Evolutionary conservation across 257 asterid species (phyloP).

Genomic region (Paulownia fortunei): DNA sequence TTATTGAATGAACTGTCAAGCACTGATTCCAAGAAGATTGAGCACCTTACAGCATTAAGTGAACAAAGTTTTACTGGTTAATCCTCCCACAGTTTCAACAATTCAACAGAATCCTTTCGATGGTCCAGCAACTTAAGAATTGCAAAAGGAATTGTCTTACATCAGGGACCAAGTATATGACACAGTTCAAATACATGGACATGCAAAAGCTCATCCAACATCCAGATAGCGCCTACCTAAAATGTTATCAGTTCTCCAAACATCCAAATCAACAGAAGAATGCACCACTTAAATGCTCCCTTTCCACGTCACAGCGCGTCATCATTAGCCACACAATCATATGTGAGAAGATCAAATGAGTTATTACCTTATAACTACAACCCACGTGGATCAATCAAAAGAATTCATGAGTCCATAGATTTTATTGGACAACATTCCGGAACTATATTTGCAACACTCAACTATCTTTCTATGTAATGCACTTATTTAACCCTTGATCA

Average conservation of each 20-base stretch:
- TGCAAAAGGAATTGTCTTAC: neutral
- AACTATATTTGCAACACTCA: neutral
- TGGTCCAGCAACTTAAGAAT: neutral
- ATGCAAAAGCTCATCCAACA: neutral
- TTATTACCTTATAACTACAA: slow-evolving; percentile 17
- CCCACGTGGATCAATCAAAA: slow-evolving; percentile 25
- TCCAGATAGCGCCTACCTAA: neutral
- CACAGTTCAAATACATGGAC: neutral
- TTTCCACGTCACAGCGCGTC: neutral
- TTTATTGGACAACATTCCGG: neutral
- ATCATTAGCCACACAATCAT: neutral
- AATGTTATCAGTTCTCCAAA: neutral
- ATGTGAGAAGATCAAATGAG: slow-evolving; percentile 1
- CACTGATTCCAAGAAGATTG: neutral
- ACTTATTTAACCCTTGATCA: neutral
- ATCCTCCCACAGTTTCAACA: neutral
- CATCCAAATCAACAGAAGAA: slow-evolving; percentile 11
- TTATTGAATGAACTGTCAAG: neutral
- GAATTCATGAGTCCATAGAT: neutral
- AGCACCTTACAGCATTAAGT: neutral
- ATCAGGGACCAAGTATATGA: neutral
- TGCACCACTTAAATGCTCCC: neutral
- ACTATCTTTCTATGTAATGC: neutral
- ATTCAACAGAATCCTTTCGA: neutral
- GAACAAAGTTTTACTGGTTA: neutral